Evolutionary conservation across 345 rosid genomes (phyloP), one percentile per base, ranked within the genome.

Genomic region (Rhodamnia argentea): DNA sequence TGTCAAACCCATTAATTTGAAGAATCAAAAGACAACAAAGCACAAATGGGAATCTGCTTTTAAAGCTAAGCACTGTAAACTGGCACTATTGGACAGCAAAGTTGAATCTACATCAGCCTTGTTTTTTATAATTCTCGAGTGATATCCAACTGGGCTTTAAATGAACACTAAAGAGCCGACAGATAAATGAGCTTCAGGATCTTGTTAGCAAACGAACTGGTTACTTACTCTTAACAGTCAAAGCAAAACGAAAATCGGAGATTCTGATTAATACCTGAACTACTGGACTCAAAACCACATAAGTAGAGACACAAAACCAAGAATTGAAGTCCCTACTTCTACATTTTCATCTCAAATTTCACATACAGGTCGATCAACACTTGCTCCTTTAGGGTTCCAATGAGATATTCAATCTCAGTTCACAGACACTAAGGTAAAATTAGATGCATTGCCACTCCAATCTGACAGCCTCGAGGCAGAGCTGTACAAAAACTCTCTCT

Each of bases 1-100:
- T 97, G 91, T 52, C 82, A 85, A 86, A 52, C 32, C 81, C 47
- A 32, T 70, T 18, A 37, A 37, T 70, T 70, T 70, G 81, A 70
- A 70, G 81, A 13, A 56, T 18, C 57, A 85, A 54, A 76, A 87
- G 44, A 76, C 40, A 16, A 62, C 83, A 83, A 51, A 51, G 32
- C 29, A 55, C 40, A 47, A 60, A 14, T 16, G 52, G 62, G 51
- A 58, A 60, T 84, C 37, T 52, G 59, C 85, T 23, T n/a, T 64
- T 51, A 78, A 4, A 83, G 29, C 32, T n/a, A 22, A 14, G 52
- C 40, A 24, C 14, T 57, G 53, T 54, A 47, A 44, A n/a, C n/a
- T 50, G 24, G 26, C 81, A 70, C 26, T 4, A 15, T 42, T 37
- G 81, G 47, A 26, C 81, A 16, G 13, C 60, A 70, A 70, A 70